Percentiles rank a stretch among this genome's conserved stretches.
Evolutionary conservation across 1,139 yeast species (phyloP).

Genomic region (Yamadazyma sp.): DNA sequence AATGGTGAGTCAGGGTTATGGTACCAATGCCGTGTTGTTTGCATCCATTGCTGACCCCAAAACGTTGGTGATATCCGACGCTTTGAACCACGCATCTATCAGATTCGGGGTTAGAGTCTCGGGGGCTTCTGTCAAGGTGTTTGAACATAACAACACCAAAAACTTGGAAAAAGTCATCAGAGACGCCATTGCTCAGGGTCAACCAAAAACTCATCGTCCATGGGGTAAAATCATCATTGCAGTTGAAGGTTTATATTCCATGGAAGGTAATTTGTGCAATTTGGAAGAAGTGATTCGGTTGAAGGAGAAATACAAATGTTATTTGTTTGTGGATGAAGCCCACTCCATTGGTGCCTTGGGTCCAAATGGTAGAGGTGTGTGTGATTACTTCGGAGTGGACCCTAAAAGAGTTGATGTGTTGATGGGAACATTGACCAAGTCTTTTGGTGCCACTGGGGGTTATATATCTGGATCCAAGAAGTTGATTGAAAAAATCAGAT

Average conservation of each 20-base stretch:
- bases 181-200: slow-evolving; percentile 93
- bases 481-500: slow-evolving; percentile 71
- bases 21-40: slow-evolving; percentile 92
- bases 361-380: slow-evolving; percentile 88
- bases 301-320: slow-evolving; percentile 83
- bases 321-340: slow-evolving; percentile 93
- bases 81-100: slow-evolving; percentile 92
- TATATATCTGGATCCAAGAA: slow-evolving; percentile 75
- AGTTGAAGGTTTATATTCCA: slow-evolving; percentile 93
- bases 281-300: slow-evolving; percentile 75
- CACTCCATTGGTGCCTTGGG: slow-evolving; percentile 99
- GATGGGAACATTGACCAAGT: slow-evolving; percentile 97
- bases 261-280: slow-evolving; percentile 96
- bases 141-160: slow-evolving; percentile 88
- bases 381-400: slow-evolving; percentile 84
- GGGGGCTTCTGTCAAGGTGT: slow-evolving; percentile 91
- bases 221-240: slow-evolving; percentile 94
- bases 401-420: slow-evolving; percentile 78
- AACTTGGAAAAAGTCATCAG: slow-evolving; percentile 76
- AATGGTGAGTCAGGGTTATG: slow-evolving; percentile 91
- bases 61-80: slow-evolving; percentile 90
- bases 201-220: slow-evolving; percentile 94
- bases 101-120: slow-evolving; percentile 92
- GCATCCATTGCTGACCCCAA: slow-evolving; percentile 81
- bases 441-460: slow-evolving; percentile 99